Base-by-base conservation (phyloP, 2,329 filamentous ascomycete species). In the Thermothelomyces thermophilus region DNA sequence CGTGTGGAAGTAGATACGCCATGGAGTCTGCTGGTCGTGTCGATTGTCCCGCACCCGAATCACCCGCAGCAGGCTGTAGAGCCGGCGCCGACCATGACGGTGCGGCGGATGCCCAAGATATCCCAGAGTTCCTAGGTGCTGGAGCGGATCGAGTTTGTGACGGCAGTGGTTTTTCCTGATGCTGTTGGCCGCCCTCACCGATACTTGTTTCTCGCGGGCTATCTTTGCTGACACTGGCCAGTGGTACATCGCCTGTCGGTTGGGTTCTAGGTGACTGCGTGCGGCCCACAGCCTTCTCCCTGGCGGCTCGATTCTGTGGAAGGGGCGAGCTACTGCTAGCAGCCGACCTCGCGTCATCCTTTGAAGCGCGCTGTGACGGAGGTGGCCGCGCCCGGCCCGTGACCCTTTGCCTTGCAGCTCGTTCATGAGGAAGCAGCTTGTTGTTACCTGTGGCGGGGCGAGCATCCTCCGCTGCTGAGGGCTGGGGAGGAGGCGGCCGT, bases 401-500 rank as follows among this genome's bases (percentile, higher is more conserved):
- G n/a, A 19, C 16, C 13, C 20, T 41, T 11, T 54, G 41, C 28
- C 42, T 52, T 22, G 41, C 47, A 7, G 22, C 40, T 35, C 47
- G 50, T 30, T 58, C 56, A 30, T 54, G 53, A 1, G 54, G 52
- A 10, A 53, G 50, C 26, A 53, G 17, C 2, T 39, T 41, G 35
- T 45, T 31, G 24, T 34, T 26, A 28, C 20, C 34, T 17, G 30
- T 14, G 9, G 22, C 24, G 11, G 17, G 33, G 17, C 3, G 31
- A 9, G 10, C 26, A 30, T 43, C 33, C 3, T 49, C 13, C 6
- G 26, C 17, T 8, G 46, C 8, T 5, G 3, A 28, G 11, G 33
- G 24, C 26, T 17, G 17, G 4, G n/a, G 13, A n/a, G 17, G 22
- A 5, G 13, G 5, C n/a, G 30, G 22, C 11, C 11, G 39, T 36